Evolutionary conservation across 441 rosid genomes (phyloP).

Genomic region (Raphanus hybrid): DNA sequence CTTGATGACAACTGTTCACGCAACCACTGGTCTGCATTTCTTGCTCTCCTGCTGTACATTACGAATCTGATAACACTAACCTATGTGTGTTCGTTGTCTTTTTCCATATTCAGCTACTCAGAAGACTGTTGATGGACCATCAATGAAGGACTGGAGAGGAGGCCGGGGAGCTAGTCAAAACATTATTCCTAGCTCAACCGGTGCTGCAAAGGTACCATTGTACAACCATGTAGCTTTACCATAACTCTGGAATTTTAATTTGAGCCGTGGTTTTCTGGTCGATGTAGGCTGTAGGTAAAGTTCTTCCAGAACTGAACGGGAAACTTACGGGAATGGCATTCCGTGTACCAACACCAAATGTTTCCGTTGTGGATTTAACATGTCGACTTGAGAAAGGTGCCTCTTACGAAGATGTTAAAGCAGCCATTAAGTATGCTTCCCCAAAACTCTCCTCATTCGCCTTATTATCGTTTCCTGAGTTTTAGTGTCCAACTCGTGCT

Average conservation of each 20-base stretch:
- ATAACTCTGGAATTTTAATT: slow-evolving; percentile 9
- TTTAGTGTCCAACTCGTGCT: not conserved
- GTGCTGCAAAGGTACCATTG: slow-evolving; percentile 87
- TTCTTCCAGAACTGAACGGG: slow-evolving; percentile 97
- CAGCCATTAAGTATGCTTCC: slow-evolving; percentile 76
- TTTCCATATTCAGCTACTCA: slow-evolving; percentile 82
- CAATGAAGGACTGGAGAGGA: slow-evolving; percentile 99
- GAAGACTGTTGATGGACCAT: slow-evolving; percentile 97
- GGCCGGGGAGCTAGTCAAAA: slow-evolving; percentile 98
- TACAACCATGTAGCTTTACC: not conserved
- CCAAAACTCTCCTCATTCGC: not conserved
- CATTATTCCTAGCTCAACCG: slow-evolving; percentile 99
- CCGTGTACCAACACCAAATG: slow-evolving; percentile 98
- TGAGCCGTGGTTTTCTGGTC: not conserved
- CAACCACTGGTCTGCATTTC: slow-evolving; percentile 79
- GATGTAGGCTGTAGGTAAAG: slow-evolving; percentile 95
- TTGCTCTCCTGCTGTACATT: slow-evolving; percentile 17
- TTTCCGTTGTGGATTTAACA: slow-evolving; percentile 97
- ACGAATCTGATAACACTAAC: slow-evolving; percentile 13
- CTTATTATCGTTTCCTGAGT: not conserved
- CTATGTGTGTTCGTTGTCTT: slow-evolving; percentile 13
- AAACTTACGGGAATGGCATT: slow-evolving; percentile 99
- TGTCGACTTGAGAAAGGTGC: slow-evolving; percentile 95
- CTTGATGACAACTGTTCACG: slow-evolving; percentile 99
- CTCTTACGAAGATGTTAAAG: slow-evolving; percentile 92